Percentiles rank a stretch among this genome's conserved stretches.
Conservation (phyloP, 1,284 basidiomycete species). For the Lentinula novae-zelandiae region DNA sequence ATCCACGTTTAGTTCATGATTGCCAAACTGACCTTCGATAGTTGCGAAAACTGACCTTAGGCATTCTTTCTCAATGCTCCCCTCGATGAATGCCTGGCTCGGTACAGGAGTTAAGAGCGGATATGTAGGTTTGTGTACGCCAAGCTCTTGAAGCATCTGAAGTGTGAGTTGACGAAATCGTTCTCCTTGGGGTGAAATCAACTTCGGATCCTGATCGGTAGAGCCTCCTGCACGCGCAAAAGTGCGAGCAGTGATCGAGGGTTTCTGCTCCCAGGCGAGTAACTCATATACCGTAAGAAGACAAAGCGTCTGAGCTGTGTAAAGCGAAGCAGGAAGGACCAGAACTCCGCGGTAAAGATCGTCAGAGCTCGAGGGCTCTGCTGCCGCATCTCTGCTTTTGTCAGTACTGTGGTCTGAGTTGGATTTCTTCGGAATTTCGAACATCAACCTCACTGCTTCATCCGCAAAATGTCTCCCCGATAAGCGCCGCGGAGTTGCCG, state of each 20-base stretch:
- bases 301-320: constrained; percentile 54
- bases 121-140: constrained; percentile 57
- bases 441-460: constrained; percentile 59
- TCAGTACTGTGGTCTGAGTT: neutral
- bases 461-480: constrained; percentile 69
- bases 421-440: constrained; percentile 30
- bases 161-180: constrained; percentile 57
- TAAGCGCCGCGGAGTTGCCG: constrained; percentile 53
- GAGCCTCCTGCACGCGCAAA: neutral
- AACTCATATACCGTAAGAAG: constrained; percentile 68
- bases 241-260: neutral
- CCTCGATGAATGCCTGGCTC: constrained; percentile 53
- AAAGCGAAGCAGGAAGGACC: constrained; percentile 9
- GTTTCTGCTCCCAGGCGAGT: constrained; percentile 37
- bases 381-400: neutral
- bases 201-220: constrained; percentile 18
- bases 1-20: neutral
- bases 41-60: constrained; percentile 33
- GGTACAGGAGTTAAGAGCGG: constrained; percentile 47
- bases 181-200: constrained; percentile 21
- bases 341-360: constrained; percentile 2
- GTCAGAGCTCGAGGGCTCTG: neutral
- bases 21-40: neutral
- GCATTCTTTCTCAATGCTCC: constrained; percentile 65
- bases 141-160: constrained; percentile 60